Evolutionary conservation across 306 rosid genomes (phyloP).

Genomic region (Castanea sativa): DNA sequence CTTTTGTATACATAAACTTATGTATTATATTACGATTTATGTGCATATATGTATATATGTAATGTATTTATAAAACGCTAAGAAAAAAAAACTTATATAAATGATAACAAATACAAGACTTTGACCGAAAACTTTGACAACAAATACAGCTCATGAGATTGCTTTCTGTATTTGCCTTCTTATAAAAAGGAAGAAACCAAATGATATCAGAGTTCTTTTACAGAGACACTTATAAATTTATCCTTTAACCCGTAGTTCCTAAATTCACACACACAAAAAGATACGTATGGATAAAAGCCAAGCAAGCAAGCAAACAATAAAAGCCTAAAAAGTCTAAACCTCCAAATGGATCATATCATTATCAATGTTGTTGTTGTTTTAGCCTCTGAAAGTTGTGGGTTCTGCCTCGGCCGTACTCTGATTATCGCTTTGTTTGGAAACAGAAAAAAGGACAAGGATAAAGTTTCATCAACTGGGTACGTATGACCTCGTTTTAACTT

Average conservation of each 20-base stretch:
- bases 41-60: too few relatives aligned
- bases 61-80: neutral
- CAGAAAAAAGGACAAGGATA: neutral
- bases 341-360: too few relatives aligned
- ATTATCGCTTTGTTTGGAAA: neutral
- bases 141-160: neutral
- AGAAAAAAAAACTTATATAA: neutral
- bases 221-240: too few relatives aligned
- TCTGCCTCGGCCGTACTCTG: neutral
- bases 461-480: neutral
- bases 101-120: neutral
- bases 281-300: too few relatives aligned
- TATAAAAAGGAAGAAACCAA: too few relatives aligned
- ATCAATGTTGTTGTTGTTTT: too few relatives aligned
- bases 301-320: neutral
- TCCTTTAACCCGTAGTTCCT: too few relatives aligned
- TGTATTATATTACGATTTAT: too few relatives aligned
- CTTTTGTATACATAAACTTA: too few relatives aligned
- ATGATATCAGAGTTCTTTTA: too few relatives aligned
- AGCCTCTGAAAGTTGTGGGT: neutral
- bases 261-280: too few relatives aligned
- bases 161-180: too few relatives aligned
- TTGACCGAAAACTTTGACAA: neutral
- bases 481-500: neutral
- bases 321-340: neutral